A percentile compares a stretch with the other conserved stretches of the same genome.
These are phyloP conservation scores for Xylaria curta DNA, from an alignment of 495 filamentous ascomycete species.

Conservation along the genomic window DNA sequence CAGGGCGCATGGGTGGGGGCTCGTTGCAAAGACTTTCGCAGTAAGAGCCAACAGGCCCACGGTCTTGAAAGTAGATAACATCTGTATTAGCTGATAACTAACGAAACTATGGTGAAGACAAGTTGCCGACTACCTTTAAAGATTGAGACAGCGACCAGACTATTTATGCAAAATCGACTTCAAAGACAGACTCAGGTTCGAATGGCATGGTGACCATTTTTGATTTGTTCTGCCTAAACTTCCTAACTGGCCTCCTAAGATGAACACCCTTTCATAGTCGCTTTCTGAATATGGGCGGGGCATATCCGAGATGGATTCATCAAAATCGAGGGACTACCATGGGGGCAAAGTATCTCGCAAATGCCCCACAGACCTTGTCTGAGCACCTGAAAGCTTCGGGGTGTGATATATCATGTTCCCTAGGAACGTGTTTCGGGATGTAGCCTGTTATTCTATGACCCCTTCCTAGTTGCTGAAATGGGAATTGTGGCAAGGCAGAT, in stretches of 20 bases:
- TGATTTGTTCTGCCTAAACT: too few relatives aligned
- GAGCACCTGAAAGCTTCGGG: neutral
- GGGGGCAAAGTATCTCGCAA: conserved; percentile 6
- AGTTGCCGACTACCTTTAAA: neutral
- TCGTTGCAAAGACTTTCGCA: neutral
- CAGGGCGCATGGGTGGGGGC: neutral
- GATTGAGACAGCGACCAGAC: neutral
- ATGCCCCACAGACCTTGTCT: conserved; percentile 8
- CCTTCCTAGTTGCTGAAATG: neutral
- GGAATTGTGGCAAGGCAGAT: neutral
- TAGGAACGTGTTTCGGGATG: neutral
- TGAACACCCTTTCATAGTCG: neutral
- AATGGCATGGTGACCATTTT: neutral
- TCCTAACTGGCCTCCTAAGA: neutral
- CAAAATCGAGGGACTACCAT: neutral
- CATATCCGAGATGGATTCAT: conserved; percentile 3
- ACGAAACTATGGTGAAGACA: neutral
- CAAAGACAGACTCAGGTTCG: neutral
- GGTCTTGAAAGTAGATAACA: neutral
- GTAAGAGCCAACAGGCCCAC: conserved; percentile 5
- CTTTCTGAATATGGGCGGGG: conserved; percentile 1
- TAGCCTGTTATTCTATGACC: too few relatives aligned
- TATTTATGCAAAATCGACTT: neutral
- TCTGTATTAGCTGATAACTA: neutral
- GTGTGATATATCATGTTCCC: neutral